These are phyloP conservation scores for Rutstroemia sp. DNA, from an alignment of 2,329 filamentous ascomycete species.

Conservation along the genomic window DNA sequence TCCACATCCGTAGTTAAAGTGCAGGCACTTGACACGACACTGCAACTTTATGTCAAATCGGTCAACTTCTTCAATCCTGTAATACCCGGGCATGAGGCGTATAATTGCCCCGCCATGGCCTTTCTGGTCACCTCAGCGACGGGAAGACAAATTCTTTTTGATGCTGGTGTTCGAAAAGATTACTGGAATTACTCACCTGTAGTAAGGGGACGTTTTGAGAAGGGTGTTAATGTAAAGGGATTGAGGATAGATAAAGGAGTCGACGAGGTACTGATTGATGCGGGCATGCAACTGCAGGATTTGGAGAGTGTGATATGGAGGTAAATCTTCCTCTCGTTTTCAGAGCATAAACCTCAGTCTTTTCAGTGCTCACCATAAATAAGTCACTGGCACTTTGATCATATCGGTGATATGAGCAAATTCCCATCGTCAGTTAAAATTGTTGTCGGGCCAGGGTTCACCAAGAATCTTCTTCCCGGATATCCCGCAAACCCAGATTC, in stretches of 20 bases:
- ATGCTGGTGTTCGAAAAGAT: constrained; percentile 29
- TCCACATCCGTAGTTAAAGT: neutral
- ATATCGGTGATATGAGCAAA: constrained; percentile 41
- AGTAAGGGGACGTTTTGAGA: constrained; percentile 17
- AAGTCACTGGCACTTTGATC: constrained; percentile 45
- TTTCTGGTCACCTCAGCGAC: constrained; percentile 17
- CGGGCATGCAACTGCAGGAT: constrained; percentile 6
- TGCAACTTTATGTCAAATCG: neutral
- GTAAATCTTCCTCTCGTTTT: neutral
- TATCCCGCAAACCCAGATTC: constrained; percentile 35
- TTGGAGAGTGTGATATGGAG: constrained; percentile 32
- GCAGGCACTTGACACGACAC: neutral
- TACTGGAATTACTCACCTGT: constrained; percentile 25
- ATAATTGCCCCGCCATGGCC: constrained; percentile 5
- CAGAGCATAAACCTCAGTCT: neutral
- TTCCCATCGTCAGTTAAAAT: constrained; percentile 41
- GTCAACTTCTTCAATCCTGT: neutral
- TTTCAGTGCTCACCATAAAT: neutral
- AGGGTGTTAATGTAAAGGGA: constrained; percentile 18
- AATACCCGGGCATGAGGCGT: neutral
- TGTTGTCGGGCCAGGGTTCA: constrained; percentile 47
- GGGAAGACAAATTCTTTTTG: constrained; percentile 18
- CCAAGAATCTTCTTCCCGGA: constrained; percentile 37
- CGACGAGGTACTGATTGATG: constrained; percentile 26
- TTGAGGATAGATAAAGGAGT: constrained; percentile 30